Conservation (phyloP, 352 stramenopile species). For the Phytopythium aichiense region DNA sequence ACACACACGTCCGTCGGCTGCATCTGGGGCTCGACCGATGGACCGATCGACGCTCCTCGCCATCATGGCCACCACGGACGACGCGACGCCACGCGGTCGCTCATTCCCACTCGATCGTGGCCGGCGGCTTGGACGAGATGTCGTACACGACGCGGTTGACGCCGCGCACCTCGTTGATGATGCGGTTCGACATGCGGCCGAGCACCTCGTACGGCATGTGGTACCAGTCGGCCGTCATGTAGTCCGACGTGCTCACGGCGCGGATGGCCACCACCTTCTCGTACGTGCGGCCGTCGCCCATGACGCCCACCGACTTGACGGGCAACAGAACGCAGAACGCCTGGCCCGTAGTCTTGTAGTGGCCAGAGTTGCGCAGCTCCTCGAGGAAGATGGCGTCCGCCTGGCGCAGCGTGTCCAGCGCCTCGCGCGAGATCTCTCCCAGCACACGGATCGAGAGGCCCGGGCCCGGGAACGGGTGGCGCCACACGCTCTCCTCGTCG, state of each 20-base stretch:
- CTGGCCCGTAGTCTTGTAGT: conserved; percentile 99
- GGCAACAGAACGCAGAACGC: conserved; percentile 98
- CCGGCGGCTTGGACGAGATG: conserved; percentile 99
- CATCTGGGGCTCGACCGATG: no score
- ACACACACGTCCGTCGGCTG: background rate
- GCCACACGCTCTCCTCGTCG: conserved; percentile 96
- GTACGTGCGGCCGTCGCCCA: conserved; percentile 98
- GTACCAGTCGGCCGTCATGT: conserved; percentile 99
- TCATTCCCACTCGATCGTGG: conserved; percentile 99
- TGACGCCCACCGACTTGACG: conserved; percentile 97
- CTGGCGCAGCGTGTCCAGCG: conserved; percentile 95
- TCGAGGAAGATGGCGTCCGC: conserved; percentile 98
- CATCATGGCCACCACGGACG: no score
- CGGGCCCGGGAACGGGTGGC: conserved; percentile 98
- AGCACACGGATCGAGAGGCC: conserved; percentile 98
- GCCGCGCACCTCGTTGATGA: conserved; percentile 98
- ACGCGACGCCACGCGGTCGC: background rate
- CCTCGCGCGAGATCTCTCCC: conserved; percentile 94
- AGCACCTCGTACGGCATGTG: conserved; percentile 98
- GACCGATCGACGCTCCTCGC: no score
- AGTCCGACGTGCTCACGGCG: conserved; percentile 98
- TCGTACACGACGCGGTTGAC: conserved; percentile 99
- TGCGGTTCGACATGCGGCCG: conserved; percentile 95
- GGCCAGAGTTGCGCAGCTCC: conserved; percentile 92
- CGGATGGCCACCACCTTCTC: conserved; percentile 95